Conservation (phyloP, 441 rosid species). For the Populus hybrid region DNA sequence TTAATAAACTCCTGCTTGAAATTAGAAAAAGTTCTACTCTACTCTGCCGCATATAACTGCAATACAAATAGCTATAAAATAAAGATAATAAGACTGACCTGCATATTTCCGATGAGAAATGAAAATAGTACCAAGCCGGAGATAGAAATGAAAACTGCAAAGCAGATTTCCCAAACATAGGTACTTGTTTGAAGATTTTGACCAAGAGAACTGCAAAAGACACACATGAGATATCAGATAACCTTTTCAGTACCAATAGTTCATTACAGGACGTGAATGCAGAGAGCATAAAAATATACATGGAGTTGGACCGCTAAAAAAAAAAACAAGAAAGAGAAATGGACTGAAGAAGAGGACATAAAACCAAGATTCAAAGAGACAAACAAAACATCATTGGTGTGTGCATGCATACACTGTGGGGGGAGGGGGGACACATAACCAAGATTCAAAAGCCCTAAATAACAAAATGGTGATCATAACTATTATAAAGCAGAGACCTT, state of each 20-base stretch:
- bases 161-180: conserved; percentile 65
- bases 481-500: not conserved
- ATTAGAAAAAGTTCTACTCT: not conserved
- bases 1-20: not conserved
- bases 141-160: conserved; percentile 65
- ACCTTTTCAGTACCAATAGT: not conserved
- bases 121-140: conserved; percentile 71
- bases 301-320: not conserved
- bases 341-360: not conserved
- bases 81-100: conserved; percentile 40
- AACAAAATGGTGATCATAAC: not conserved
- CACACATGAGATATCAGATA: not conserved
- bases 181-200: conserved; percentile 81
- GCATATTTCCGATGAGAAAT: conserved; percentile 86
- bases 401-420: no score
- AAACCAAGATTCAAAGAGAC: not conserved
- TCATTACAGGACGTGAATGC: not conserved
- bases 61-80: not conserved
- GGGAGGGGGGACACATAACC: not conserved
- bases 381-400: no score
- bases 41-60: not conserved
- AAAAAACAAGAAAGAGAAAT: not conserved
- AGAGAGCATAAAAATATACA: not conserved
- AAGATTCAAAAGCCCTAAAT: not conserved
- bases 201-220: conserved; percentile 62